phyloP scores from a whole-genome alignment of 805 yeast genomes.

The Lipomyces spencermartinsiae region DNA sequence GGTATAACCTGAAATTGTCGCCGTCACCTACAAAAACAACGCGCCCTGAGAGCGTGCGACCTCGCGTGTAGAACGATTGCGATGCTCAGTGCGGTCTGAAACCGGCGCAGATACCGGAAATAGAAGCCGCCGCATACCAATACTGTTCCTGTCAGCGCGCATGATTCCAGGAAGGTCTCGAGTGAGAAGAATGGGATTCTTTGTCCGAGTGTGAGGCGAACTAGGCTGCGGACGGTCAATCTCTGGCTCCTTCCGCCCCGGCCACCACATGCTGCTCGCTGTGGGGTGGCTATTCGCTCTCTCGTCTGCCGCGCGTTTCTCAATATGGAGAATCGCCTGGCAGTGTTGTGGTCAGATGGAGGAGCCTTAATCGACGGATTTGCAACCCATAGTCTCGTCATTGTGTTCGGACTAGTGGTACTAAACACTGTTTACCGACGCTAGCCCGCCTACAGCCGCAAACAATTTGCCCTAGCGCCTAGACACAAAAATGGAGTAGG shows the following conservation, averaged over 20 bases:
- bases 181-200: not conserved
- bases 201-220: not conserved
- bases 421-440: too few relatives aligned
- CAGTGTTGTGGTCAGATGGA: not conserved
- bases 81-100: slow-evolving; percentile 28
- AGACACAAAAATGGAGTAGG: too few relatives aligned
- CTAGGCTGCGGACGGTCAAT: not conserved
- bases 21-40: slow-evolving; percentile 42
- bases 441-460: too few relatives aligned
- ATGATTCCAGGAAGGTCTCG: slow-evolving; percentile 1
- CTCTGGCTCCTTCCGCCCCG: not conserved
- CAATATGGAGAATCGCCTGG: not conserved
- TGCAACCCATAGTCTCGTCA: too few relatives aligned
- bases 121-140: slow-evolving; percentile 11
- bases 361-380: too few relatives aligned
- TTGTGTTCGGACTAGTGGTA: too few relatives aligned
- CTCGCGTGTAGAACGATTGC: not conserved
- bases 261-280: not conserved
- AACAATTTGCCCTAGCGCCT: too few relatives aligned
- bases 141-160: slow-evolving; percentile 12
- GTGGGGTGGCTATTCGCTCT: not conserved
- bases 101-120: slow-evolving; percentile 30
- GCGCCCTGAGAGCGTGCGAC: slow-evolving; percentile 34
- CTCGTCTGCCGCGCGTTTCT: not conserved
- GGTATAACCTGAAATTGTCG: slow-evolving; percentile 90